Evolutionary conservation across 139 green algal species (phyloP), one percentile per base, ranked within the genome.

Genomic region (Auxenochlorella pyrenoidosa): DNA sequence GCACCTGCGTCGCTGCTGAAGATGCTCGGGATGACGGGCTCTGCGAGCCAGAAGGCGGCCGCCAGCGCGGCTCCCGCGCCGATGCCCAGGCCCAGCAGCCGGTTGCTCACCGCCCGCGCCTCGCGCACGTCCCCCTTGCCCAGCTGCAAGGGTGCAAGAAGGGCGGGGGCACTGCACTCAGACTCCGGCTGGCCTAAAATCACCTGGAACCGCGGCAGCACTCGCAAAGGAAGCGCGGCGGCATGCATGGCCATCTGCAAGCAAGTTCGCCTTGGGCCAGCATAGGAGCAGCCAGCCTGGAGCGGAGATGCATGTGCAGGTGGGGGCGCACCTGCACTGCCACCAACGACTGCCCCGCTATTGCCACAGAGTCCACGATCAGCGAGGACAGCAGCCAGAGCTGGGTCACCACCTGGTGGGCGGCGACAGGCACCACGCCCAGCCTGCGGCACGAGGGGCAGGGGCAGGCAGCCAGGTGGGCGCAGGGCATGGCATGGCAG

Each of bases 401-500:
- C 91, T 97, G 94, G 71, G 90, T 91, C 18, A 93, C 88, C 59
- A 96, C 88, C 72, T 96, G 94, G 85, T 97, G 95, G 4, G 95
- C 89, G 4, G 92, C 94, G 5, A 95, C 93, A 5, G 89, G 58
- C 30, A 90, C 87, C 15, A 93, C 84, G 26, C 95, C 95, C 58
- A 95, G 88, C 79, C 92, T 88, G 84, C 51, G 22, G 43, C 15
- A 32, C 36, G 0, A 41, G 30, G 26, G 13, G 43, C 36, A 75
- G 4, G 22, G 54, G 54, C 54, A 63, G 54, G 54, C 54, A 4
- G 54, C 15, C 54, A 26, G 54, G 15, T 63, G 54, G 18, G 54
- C 16, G 54, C 15, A 36, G 65, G 65, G n/a, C n/a, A 4, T 68
- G 60, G 60, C 60, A 19, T 36, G 30, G 38, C 72, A 78, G 36